Percentiles rank a stretch among this genome's conserved stretches.
Conservation (phyloP, 2,329 filamentous ascomycete genomes). For the Dactylonectria macrodidyma region DNA sequence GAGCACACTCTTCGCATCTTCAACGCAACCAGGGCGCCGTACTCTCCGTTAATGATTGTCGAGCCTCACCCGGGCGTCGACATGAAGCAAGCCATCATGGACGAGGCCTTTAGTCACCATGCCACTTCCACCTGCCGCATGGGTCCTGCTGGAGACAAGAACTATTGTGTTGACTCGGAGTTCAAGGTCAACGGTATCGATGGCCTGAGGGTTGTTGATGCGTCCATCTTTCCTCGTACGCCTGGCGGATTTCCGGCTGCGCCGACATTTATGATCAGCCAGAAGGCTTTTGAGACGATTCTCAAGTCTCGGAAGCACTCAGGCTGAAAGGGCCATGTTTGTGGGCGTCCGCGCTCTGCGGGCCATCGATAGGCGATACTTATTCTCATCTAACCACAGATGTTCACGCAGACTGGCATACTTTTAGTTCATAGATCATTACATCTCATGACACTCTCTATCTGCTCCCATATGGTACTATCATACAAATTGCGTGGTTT, state of each 20-base stretch:
- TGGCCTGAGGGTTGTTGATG: conserved; percentile 72
- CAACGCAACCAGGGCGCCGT: conserved; percentile 45
- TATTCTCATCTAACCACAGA: too few relatives aligned
- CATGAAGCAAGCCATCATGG: conserved; percentile 61
- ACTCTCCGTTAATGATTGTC: conserved; percentile 30
- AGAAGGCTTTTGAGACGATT: background rate
- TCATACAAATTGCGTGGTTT: too few relatives aligned
- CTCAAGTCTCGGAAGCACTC: background rate
- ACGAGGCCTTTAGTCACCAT: conserved; percentile 71
- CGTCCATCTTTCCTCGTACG: conserved; percentile 64
- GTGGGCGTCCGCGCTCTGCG: too few relatives aligned
- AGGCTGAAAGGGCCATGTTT: background rate
- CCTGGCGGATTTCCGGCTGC: conserved; percentile 32
- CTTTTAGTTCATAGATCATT: too few relatives aligned
- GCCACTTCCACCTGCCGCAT: conserved; percentile 70
- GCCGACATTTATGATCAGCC: background rate
- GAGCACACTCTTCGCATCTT: conserved; percentile 45
- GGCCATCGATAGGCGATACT: too few relatives aligned
- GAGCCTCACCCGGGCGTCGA: conserved; percentile 59
- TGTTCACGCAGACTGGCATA: too few relatives aligned
- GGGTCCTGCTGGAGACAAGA: conserved; percentile 64
- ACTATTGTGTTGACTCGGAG: conserved; percentile 68
- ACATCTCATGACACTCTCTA: too few relatives aligned
- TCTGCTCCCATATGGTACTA: too few relatives aligned
- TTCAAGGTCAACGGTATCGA: conserved; percentile 69